These are phyloP conservation scores for Boletus tylopilopsis DNA, from an alignment of 768 basidiomycete species.

Conservation along the genomic window DNA sequence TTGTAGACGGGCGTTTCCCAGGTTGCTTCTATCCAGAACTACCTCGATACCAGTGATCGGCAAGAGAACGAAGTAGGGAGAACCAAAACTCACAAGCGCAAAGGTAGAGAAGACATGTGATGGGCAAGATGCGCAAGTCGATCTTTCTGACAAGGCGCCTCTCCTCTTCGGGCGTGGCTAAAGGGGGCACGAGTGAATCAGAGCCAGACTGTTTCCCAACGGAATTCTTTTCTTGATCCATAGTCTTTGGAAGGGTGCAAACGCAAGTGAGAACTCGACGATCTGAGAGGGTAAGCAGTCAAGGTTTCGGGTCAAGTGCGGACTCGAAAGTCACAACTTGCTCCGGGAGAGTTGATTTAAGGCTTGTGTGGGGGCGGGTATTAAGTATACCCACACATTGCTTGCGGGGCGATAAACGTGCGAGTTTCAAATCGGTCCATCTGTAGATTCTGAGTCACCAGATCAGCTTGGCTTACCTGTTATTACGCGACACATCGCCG, in stretches of 20 bases:
- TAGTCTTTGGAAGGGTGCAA: neutral
- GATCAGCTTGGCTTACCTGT: too few species aligned
- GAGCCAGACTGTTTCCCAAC: neutral
- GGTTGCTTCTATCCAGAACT: constrained; percentile 69
- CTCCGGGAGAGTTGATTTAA: neutral
- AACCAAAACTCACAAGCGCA: constrained; percentile 59
- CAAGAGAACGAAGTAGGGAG: neutral
- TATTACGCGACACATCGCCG: neutral
- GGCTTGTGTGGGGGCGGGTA: neutral
- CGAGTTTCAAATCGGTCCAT: neutral
- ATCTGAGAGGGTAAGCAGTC: neutral
- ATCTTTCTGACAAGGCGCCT: constrained; percentile 35
- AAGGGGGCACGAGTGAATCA: neutral
- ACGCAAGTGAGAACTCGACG: neutral
- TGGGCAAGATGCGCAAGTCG: constrained; percentile 37
- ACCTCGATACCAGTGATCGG: neutral
- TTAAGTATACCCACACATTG: neutral
- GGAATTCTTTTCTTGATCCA: constrained; percentile 22
- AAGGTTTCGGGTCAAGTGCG: neutral
- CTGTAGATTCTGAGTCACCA: neutral
- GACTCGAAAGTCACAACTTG: neutral
- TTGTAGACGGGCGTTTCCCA: constrained; percentile 77
- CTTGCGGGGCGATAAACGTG: neutral
- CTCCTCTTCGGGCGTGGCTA: constrained; percentile 33
- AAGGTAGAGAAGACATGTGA: constrained; percentile 69